A percentile compares a stretch with the other conserved stretches of the same genome.
phyloP scores from a whole-genome alignment of 495 filamentous ascomycete species.

The Lichenothelia convexa region DNA sequence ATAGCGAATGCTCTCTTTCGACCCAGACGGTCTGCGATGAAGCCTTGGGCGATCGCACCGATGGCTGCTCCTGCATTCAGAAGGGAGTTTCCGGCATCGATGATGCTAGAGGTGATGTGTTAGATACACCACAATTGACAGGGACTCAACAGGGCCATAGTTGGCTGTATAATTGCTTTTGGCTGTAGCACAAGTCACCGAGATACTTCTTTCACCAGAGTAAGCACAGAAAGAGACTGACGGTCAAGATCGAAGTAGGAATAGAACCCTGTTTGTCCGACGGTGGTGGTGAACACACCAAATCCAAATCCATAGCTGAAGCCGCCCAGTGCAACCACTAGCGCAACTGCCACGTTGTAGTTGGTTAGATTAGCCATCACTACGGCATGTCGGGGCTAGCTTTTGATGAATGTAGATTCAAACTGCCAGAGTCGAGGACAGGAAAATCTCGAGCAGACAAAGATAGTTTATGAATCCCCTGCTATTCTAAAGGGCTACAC shows the following conservation, averaged over 20 bases:
- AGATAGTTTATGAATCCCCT: no score
- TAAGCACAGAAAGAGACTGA: no score
- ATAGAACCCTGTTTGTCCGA: constrained; percentile 15
- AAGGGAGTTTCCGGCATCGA: constrained; percentile 16
- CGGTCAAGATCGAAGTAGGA: constrained; percentile 13
- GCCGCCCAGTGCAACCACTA: constrained; percentile 13
- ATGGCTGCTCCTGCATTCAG: constrained; percentile 14
- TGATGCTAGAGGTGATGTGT: constrained; percentile 5
- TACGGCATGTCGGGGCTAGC: no score
- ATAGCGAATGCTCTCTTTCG: constrained; percentile 6
- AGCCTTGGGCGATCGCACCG: constrained; percentile 10
- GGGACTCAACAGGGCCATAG: no score
- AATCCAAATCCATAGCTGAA: constrained; percentile 16
- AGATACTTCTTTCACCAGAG: no score
- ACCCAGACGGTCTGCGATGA: constrained; percentile 11
- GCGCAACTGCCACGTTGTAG: not conserved
- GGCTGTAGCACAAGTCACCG: no score
- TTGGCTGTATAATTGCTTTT: constrained; percentile 11
- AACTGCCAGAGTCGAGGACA: no score
- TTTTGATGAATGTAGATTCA: no score
- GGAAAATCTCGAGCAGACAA: no score
- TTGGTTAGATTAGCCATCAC: no score
- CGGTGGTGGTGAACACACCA: constrained; percentile 11
- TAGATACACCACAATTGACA: no score
- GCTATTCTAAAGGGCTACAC: no score